phyloP scores from a whole-genome alignment of 2,329 filamentous ascomycete genomes.

The Dothiorella sarmentorum region DNA sequence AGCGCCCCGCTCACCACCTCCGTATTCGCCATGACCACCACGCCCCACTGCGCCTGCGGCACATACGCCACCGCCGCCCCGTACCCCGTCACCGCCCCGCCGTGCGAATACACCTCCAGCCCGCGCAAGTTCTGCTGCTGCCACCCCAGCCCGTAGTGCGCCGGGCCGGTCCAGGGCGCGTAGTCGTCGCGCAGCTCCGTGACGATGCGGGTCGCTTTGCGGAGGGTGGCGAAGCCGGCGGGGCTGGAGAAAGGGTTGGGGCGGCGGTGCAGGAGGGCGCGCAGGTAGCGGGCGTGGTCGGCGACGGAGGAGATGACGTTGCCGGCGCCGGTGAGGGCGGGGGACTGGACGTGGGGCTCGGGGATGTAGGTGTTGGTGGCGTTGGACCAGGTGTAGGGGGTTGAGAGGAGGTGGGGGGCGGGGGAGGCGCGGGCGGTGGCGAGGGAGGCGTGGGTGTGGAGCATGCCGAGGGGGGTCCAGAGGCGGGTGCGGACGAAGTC shows the following conservation, averaged over 20 bases:
- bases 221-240: neutral
- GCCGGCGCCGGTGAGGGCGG: slow-evolving; percentile 27
- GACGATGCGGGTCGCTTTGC: neutral
- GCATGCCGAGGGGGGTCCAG: slow-evolving; percentile 43
- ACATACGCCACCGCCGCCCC: neutral
- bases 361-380: neutral
- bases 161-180: neutral
- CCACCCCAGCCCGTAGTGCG: slow-evolving; percentile 11
- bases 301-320: slow-evolving; percentile 23
- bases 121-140: neutral
- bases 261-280: slow-evolving; percentile 22
- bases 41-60: neutral
- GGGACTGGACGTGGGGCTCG: slow-evolving; percentile 19
- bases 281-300: slow-evolving; percentile 28
- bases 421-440: slow-evolving; percentile 31
- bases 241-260: slow-evolving; percentile 2
- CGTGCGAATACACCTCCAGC: neutral
- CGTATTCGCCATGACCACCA: slow-evolving; percentile 12
- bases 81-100: slow-evolving; percentile 10
- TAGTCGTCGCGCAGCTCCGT: neutral
- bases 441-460: slow-evolving; percentile 36
- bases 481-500: slow-evolving; percentile 35
- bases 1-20: neutral
- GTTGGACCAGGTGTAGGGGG: slow-evolving; percentile 22
- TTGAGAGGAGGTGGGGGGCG: slow-evolving; percentile 16